Evolutionary conservation across 208 protist genomes (phyloP), one percentile per base, ranked within the genome.

Genomic region (Trypanosomatidae sp.): DNA sequence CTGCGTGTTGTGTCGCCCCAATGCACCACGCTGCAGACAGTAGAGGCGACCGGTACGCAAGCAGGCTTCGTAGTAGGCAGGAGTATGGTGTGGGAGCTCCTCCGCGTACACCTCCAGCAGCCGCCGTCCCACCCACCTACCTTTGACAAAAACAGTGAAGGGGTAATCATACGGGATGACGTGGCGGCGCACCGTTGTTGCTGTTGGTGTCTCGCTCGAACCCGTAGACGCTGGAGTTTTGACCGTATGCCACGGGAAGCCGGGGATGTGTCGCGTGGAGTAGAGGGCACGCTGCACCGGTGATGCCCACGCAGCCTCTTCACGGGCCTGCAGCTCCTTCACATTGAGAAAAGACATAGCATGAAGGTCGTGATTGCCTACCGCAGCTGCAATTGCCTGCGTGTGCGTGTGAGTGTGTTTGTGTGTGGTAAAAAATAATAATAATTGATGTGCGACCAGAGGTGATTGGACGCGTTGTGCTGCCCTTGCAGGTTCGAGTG

Each of bases 91-190:
- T 0, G 80, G 69, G 19, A 99, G 96, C 66, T 99, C 97, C 44
- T 85, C 73, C 13, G 76, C 66, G 74, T 99, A 98, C 5, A 98
- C 82, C 30, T 96, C 86, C 17, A 99, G 62, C 28, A 98, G 58
- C 0, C 59, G 62, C 1, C 78, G 81, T 28, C 96, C 97, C 3
- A 96, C 81, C 97, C 98, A 99, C 4, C 98, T 81, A 0, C 94
- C 93, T 71, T 99, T 99, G 33, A 91, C 95, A 73, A 94, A 94
- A 0, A 96, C 92, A 30, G 83, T 87, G 79, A 98, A 98, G 41
- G 81, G 83, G 69, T 88, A 98, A 60, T 91, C 79, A 77, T 99
- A 98, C 13, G 97, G 96, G 4, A 87, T 56, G 6, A 99, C 95
- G 67, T 93, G 81, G 8, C 92, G 89, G 0, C 86, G 73, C 82